Percentiles rank a stretch among this genome's conserved stretches.
Evolutionary conservation across 2,329 filamentous ascomycete species (phyloP).

Genomic region (Neofusicoccum sp.): DNA sequence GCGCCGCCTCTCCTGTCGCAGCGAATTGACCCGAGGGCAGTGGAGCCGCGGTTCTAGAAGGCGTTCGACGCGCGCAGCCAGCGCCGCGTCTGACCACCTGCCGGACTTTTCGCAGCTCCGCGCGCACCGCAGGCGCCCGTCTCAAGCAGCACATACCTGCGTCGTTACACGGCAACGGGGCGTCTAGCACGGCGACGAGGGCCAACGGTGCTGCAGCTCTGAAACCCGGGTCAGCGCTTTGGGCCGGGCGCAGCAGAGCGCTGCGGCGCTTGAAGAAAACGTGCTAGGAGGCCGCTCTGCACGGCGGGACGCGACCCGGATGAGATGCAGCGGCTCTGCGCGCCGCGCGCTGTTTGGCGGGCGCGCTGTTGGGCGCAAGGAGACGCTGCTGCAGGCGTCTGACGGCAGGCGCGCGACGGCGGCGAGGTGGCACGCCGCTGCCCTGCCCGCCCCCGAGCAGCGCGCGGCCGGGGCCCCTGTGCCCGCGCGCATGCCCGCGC

Average conservation of each 20-base stretch:
- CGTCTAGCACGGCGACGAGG: constrained; percentile 1
- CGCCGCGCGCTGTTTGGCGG: not conserved
- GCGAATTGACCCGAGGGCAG: not conserved
- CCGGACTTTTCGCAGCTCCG: not conserved
- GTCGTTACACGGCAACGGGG: constrained; percentile 12
- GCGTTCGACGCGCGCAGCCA: not conserved
- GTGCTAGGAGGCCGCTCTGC: not conserved
- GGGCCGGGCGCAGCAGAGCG: constrained; percentile 1
- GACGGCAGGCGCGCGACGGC: not conserved
- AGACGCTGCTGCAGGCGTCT: not conserved
- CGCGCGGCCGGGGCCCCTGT: not conserved
- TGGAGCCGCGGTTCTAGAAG: constrained; percentile 9
- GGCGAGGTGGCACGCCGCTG: not conserved
- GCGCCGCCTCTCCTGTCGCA: too few species aligned
- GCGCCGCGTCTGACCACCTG: not conserved
- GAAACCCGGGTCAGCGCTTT: constrained; percentile 17
- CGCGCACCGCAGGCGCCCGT: not conserved
- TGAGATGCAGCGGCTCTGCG: constrained; percentile 11
- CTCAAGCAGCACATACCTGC: not conserved
- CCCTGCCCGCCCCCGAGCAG: not conserved
- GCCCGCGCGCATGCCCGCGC: not conserved
- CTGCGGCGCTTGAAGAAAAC: constrained; percentile 17
- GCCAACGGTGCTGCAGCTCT: constrained; percentile 17
- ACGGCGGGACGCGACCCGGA: not conserved
- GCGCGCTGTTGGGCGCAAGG: not conserved